Percentiles rank a stretch among this genome's conserved stretches.
Evolutionary conservation across 169 alveolate species (phyloP).

Genomic region (Plasmodium malariae): DNA sequence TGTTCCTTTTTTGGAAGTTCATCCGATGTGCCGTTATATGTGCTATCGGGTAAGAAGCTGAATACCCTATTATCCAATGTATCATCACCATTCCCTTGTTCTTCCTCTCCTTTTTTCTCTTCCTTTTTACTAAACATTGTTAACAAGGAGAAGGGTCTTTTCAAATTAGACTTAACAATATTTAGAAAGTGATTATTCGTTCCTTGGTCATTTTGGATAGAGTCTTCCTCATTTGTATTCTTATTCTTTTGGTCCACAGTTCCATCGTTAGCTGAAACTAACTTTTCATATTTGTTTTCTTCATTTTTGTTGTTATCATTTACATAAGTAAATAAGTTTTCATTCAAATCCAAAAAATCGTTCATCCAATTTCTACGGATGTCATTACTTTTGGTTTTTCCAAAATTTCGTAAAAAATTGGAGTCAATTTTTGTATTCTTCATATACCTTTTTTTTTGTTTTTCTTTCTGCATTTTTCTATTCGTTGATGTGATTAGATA

Average conservation of each 20-base stretch:
- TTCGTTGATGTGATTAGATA: background rate
- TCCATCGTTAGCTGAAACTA: background rate
- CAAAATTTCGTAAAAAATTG: too few species aligned
- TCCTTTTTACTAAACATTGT: background rate
- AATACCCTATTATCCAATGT: too few species aligned
- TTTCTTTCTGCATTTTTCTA: background rate
- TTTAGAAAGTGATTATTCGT: constrained; percentile 17
- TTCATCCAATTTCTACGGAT: background rate
- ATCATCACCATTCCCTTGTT: background rate
- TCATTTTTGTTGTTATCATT: background rate
- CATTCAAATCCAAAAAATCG: background rate
- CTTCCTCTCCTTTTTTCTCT: background rate
- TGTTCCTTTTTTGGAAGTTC: background rate
- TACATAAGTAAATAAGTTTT: constrained; percentile 11
- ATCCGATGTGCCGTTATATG: background rate
- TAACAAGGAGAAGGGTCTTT: constrained; percentile 14
- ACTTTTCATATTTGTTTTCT: background rate
- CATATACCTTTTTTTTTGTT: too few species aligned
- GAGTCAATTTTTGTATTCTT: too few species aligned
- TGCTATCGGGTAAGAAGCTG: too few species aligned
- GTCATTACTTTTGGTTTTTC: background rate
- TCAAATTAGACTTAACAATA: constrained; percentile 39
- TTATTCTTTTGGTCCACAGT: background rate
- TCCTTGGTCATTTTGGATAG: constrained; percentile 2
- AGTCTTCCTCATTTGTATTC: background rate